Evolutionary conservation across 495 filamentous ascomycete species (phyloP).

Genomic region (Glutinoglossum americanum): DNA sequence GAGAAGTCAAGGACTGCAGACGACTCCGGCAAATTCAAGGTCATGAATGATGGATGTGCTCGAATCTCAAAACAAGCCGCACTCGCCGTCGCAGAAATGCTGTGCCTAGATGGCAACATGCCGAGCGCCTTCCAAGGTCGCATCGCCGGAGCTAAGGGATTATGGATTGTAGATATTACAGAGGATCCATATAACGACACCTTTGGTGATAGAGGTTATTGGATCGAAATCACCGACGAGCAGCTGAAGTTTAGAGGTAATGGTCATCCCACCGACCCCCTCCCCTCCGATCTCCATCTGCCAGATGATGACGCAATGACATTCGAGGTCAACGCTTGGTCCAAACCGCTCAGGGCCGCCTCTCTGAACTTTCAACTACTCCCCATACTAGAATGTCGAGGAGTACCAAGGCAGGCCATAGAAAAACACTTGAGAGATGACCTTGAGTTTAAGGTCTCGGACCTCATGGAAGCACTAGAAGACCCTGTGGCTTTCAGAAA

Average conservation of each 20-base stretch:
- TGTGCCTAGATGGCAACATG: slow-evolving; percentile 33
- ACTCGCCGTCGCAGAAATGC: slow-evolving; percentile 29
- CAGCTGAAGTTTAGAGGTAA: slow-evolving; percentile 65
- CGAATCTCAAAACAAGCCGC: slow-evolving; percentile 46
- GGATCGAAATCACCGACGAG: slow-evolving; percentile 61
- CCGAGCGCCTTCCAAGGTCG: slow-evolving; percentile 65
- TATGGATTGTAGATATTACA: slow-evolving; percentile 56
- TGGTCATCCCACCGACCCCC: slow-evolving; percentile 26
- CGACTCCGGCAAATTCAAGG: slow-evolving; percentile 7
- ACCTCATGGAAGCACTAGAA: slow-evolving; percentile 34
- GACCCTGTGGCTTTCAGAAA: slow-evolving; percentile 26
- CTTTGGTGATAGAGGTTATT: slow-evolving; percentile 20
- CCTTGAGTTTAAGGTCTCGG: slow-evolving; percentile 35
- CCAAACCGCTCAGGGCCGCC: slow-evolving; percentile 37
- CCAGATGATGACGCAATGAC: slow-evolving; percentile 30
- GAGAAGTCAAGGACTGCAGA: background rate
- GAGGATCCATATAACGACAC: slow-evolving; percentile 14
- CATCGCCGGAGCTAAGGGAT: slow-evolving; percentile 67
- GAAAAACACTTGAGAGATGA: slow-evolving; percentile 33
- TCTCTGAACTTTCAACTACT: slow-evolving; percentile 61
- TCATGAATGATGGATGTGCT: slow-evolving; percentile 69
- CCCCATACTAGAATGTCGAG: slow-evolving; percentile 48
- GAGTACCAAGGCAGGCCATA: slow-evolving; percentile 32
- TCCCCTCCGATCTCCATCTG: slow-evolving; percentile 21
- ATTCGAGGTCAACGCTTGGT: slow-evolving; percentile 48